phyloP scores from a whole-genome alignment of 805 yeast genomes.

The Pichia occidentalis region DNA sequence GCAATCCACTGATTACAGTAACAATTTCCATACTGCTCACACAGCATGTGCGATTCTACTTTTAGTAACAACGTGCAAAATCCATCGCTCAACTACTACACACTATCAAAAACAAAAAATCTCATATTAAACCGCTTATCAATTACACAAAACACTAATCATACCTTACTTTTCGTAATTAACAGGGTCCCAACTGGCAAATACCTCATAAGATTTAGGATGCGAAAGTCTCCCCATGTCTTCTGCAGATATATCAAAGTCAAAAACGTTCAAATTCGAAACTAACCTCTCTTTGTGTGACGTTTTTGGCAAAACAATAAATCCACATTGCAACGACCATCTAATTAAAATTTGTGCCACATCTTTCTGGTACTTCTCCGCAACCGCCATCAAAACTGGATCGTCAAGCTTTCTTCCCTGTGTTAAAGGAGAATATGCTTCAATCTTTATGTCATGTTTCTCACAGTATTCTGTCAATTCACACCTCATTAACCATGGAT shows the following conservation, averaged over 20 bases:
- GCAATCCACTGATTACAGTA: too few relatives aligned
- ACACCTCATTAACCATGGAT: slow-evolving; percentile 71
- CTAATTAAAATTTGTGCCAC: slow-evolving; percentile 58
- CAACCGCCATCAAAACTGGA: slow-evolving; percentile 43
- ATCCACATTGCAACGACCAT: slow-evolving; percentile 69
- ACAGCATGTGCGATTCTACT: too few relatives aligned
- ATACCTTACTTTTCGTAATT: slow-evolving; percentile 35
- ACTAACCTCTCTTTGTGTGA: slow-evolving; percentile 43
- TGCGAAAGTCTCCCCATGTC: slow-evolving; percentile 40
- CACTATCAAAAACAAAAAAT: too few relatives aligned
- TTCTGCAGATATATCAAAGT: slow-evolving; percentile 37
- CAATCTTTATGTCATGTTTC: slow-evolving; percentile 48
- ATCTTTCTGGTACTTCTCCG: slow-evolving; percentile 41
- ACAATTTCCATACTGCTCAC: too few relatives aligned
- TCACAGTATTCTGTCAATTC: slow-evolving; percentile 57
- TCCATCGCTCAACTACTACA: too few relatives aligned
- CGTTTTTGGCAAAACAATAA: slow-evolving; percentile 65
- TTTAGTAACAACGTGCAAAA: too few relatives aligned
- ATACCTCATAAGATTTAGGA: slow-evolving; percentile 57
- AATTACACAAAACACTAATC: too few relatives aligned
- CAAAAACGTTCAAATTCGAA: slow-evolving; percentile 47
- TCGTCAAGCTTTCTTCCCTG: slow-evolving; percentile 54
- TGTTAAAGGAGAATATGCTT: slow-evolving; percentile 71
- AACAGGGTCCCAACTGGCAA: slow-evolving; percentile 68
- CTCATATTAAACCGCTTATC: too few relatives aligned